A percentile compares a stretch with the other conserved stretches of the same genome.
Conservation (phyloP, 176 grass and related monocot species). For the Tillandsia fasciculata region DNA sequence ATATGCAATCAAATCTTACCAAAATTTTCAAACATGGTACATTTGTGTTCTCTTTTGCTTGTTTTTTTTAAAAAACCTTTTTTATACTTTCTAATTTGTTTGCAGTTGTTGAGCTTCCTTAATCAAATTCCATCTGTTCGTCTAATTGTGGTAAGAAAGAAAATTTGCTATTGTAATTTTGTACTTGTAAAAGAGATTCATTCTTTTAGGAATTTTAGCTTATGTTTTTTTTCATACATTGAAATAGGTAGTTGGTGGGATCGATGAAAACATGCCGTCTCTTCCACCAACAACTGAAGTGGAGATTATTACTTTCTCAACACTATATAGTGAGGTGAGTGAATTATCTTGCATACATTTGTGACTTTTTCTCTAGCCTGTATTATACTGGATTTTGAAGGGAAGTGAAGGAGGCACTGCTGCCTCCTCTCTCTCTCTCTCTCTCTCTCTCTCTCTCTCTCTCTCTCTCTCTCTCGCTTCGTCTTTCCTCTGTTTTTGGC, state of each 20-base stretch:
- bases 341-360: conserved; percentile 5
- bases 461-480: too few species aligned
- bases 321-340: conserved; percentile 44
- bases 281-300: conserved; percentile 34
- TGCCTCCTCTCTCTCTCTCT: background rate
- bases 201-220: conserved; percentile 12
- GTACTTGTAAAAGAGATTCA: background rate
- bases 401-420: background rate
- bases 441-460: background rate
- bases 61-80: background rate
- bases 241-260: conserved; percentile 63
- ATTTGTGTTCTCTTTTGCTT: background rate
- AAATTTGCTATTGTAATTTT: background rate
- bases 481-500: too few species aligned
- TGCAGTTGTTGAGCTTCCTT: conserved; percentile 83
- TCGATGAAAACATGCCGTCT: conserved; percentile 43
- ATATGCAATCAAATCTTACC: background rate
- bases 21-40: background rate
- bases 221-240: conserved; percentile 18
- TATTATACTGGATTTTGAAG: background rate
- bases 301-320: conserved; percentile 61
- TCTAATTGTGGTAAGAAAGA: conserved; percentile 71
- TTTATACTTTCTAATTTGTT: conserved; percentile 20
- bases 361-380: background rate
- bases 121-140: conserved; percentile 62